phyloP scores from a whole-genome alignment of 495 filamentous ascomycete species.

The Apodospora peruviana region DNA sequence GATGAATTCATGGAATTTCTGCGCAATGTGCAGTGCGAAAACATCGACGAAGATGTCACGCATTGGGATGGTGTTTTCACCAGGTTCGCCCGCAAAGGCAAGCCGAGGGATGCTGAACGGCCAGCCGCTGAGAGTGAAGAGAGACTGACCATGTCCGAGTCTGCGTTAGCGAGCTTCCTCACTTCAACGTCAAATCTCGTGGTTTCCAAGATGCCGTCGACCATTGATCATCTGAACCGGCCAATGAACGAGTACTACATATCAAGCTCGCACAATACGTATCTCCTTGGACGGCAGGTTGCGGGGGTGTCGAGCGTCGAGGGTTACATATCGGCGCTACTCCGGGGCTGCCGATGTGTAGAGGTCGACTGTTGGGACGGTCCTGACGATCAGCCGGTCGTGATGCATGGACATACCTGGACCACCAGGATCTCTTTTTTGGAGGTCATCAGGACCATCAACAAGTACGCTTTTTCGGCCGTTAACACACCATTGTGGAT shows the following conservation, averaged over 20 bases:
- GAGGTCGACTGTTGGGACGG: conserved; percentile 99
- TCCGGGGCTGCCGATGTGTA: conserved; percentile 85
- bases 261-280: conserved; percentile 97
- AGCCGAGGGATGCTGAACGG: conserved; percentile 41
- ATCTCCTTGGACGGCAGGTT: conserved; percentile 86
- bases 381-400: conserved; percentile 73
- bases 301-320: conserved; percentile 86
- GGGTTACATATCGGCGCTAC: conserved; percentile 85
- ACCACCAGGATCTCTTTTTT: conserved; percentile 80
- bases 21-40: conserved; percentile 64
- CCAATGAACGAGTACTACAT: conserved; percentile 98
- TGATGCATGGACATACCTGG: conserved; percentile 84
- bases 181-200: conserved; percentile 67
- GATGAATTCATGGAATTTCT: conserved; percentile 75
- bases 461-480: conserved; percentile 82
- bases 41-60: conserved; percentile 57
- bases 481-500: conserved; percentile 83
- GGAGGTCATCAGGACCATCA: conserved; percentile 87
- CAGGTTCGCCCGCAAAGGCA: conserved; percentile 62
- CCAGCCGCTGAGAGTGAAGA: conserved; percentile 34
- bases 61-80: conserved; percentile 72
- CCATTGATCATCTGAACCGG: conserved; percentile 59
- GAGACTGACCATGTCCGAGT: conserved; percentile 58
- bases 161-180: conserved; percentile 70
- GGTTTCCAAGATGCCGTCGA: conserved; percentile 49